Evolutionary conservation across 257 asterid genomes (phyloP).

Genomic region (Solanum ossicruentum): DNA sequence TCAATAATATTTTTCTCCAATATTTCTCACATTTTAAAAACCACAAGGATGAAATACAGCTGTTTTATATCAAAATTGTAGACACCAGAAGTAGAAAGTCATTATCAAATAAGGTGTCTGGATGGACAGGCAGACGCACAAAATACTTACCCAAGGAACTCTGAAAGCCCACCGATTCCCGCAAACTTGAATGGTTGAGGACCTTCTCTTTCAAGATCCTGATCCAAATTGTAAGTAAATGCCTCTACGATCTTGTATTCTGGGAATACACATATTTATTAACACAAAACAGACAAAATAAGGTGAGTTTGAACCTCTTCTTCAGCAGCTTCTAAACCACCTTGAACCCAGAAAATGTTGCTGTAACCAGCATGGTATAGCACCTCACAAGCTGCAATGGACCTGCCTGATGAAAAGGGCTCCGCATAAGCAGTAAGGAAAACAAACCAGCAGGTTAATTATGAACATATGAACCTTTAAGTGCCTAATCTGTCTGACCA

Average conservation of each 20-base stretch:
- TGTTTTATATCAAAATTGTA: background rate
- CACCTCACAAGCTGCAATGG: slow-evolving; percentile 97
- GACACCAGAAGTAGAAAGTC: background rate
- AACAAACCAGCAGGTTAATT: background rate
- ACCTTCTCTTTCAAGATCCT: slow-evolving; percentile 94
- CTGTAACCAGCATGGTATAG: slow-evolving; percentile 64
- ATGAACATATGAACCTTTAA: background rate
- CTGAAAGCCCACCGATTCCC: slow-evolving; percentile 98
- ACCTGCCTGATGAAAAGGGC: slow-evolving; percentile 54
- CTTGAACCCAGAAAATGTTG: slow-evolving; percentile 88
- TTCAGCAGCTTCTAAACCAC: slow-evolving; percentile 90
- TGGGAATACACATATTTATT: background rate
- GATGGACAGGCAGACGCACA: background rate
- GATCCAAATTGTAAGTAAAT: slow-evolving; percentile 5
- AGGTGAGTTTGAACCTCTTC: slow-evolving; percentile 45
- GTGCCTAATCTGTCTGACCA: background rate
- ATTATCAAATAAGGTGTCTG: background rate
- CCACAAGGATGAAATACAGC: background rate
- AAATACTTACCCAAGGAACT: slow-evolving; percentile 69
- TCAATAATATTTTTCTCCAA: too few species aligned
- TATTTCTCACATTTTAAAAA: background rate
- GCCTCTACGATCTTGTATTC: background rate
- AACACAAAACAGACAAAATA: background rate
- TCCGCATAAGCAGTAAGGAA: background rate
- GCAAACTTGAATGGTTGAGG: slow-evolving; percentile 84